Evolutionary conservation across 495 filamentous ascomycete genomes (phyloP).

Genomic region (Hyaloscypha bicolor): DNA sequence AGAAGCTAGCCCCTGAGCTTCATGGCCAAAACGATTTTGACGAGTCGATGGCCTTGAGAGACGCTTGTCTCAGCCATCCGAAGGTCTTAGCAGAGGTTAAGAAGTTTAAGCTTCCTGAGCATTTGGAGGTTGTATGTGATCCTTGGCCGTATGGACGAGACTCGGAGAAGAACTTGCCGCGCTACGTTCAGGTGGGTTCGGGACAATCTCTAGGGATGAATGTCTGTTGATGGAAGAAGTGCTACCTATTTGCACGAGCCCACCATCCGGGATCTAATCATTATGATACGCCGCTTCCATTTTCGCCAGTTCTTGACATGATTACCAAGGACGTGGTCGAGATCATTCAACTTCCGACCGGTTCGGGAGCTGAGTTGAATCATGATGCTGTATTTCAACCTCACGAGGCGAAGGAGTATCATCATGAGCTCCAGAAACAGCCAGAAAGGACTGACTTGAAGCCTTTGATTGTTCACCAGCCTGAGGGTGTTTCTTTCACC

Average conservation of each 20-base stretch:
- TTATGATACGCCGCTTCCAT: constrained; percentile 26
- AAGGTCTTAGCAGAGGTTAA: constrained; percentile 20
- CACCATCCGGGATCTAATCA: constrained; percentile 28
- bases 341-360: constrained; percentile 27
- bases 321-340: constrained; percentile 18
- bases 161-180: constrained; percentile 19
- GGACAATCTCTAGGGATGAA: background rate
- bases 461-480: constrained; percentile 54
- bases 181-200: constrained; percentile 25
- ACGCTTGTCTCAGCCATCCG: constrained; percentile 21
- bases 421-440: constrained; percentile 23
- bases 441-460: constrained; percentile 21
- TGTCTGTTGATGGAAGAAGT: constrained; percentile 14
- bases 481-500: constrained; percentile 53
- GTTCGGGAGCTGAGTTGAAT: constrained; percentile 15
- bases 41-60: constrained; percentile 25
- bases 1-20: constrained; percentile 21
- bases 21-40: constrained; percentile 29
- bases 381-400: constrained; percentile 16
- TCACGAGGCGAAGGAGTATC: constrained; percentile 25
- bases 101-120: constrained; percentile 25
- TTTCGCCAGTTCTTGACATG: constrained; percentile 28
- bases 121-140: constrained; percentile 27
- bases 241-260: constrained; percentile 25
- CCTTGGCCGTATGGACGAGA: constrained; percentile 31